Evolutionary conservation across 768 basidiomycete genomes (phyloP).

Genomic region (Mycena sanguinolenta): DNA sequence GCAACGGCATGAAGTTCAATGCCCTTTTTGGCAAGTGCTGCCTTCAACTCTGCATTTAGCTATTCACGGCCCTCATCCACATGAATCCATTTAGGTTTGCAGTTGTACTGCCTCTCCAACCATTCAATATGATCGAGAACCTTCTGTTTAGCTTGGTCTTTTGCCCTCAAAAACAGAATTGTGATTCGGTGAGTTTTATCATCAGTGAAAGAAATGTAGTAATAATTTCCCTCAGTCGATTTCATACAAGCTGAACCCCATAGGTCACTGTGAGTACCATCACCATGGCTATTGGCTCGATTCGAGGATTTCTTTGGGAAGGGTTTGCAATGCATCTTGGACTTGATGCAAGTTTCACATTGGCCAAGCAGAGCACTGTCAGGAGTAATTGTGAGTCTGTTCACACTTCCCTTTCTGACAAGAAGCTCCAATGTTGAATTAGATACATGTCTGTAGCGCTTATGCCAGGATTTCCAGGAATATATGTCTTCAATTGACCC

Average conservation of each 20-base stretch:
- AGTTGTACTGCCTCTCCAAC: slow-evolving; percentile 33
- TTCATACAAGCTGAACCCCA: background rate
- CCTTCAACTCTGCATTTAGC: slow-evolving; percentile 39
- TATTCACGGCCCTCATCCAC: slow-evolving; percentile 49
- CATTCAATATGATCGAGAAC: slow-evolving; percentile 34
- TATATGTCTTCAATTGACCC: background rate
- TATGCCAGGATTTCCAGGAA: slow-evolving; percentile 2
- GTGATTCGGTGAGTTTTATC: background rate
- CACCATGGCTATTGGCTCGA: slow-evolving; percentile 8
- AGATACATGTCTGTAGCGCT: slow-evolving; percentile 16
- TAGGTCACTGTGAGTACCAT: too few relatives aligned
- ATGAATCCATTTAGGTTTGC: slow-evolving; percentile 27
- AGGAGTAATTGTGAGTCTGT: slow-evolving; percentile 4
- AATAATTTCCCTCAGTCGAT: background rate
- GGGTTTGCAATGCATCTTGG: slow-evolving; percentile 15
- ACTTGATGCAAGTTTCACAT: slow-evolving; percentile 10
- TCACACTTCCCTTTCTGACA: slow-evolving; percentile 2
- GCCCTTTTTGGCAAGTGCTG: slow-evolving; percentile 39
- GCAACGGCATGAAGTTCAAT: slow-evolving; percentile 37
- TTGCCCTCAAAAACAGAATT: slow-evolving; percentile 37
- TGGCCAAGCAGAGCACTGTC: background rate
- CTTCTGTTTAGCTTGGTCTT: slow-evolving; percentile 33
- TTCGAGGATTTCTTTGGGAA: slow-evolving; percentile 11
- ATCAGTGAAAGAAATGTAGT: slow-evolving; percentile 2
- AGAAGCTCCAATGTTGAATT: slow-evolving; percentile 16